A percentile compares a stretch with the other conserved stretches of the same genome.
Evolutionary conservation across 352 stramenopile species (phyloP).

Genomic region (Globisporangium canariense): DNA sequence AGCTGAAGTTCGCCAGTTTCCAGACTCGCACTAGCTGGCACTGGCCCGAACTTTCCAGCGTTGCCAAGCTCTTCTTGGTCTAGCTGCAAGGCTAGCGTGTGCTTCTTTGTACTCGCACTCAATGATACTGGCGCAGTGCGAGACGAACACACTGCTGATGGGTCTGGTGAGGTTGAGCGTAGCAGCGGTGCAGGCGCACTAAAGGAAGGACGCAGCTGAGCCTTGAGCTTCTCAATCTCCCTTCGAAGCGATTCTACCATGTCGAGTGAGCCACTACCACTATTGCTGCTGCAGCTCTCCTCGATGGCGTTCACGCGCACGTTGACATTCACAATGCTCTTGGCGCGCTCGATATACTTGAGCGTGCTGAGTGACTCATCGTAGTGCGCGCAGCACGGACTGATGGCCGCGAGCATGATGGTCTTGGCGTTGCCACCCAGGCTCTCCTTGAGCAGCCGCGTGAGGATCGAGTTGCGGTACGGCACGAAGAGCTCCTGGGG

Average conservation of each 20-base stretch:
- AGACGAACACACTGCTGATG: background rate
- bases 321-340: conserved; percentile 39
- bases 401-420: conserved; percentile 87
- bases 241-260: conserved; percentile 29
- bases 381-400: conserved; percentile 79
- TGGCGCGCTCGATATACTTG: conserved; percentile 74
- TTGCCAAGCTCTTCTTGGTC: background rate
- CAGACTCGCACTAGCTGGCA: background rate
- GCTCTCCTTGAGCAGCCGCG: conserved; percentile 72
- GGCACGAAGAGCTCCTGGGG: conserved; percentile 57
- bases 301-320: conserved; percentile 28
- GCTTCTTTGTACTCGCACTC: background rate
- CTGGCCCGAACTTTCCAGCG: background rate
- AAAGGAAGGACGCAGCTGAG: conserved; percentile 22
- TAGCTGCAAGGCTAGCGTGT: conserved; percentile 1
- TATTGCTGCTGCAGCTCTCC: conserved; percentile 13
- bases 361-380: conserved; percentile 87
- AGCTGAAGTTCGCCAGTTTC: background rate
- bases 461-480: conserved; percentile 89
- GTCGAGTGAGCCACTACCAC: conserved; percentile 18
- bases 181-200: background rate
- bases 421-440: conserved; percentile 80
- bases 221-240: conserved; percentile 45
- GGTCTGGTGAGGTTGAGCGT: background rate
- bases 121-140: no score